phyloP scores from a whole-genome alignment of 495 filamentous ascomycete species.

The Aspergillus conjunctus region DNA sequence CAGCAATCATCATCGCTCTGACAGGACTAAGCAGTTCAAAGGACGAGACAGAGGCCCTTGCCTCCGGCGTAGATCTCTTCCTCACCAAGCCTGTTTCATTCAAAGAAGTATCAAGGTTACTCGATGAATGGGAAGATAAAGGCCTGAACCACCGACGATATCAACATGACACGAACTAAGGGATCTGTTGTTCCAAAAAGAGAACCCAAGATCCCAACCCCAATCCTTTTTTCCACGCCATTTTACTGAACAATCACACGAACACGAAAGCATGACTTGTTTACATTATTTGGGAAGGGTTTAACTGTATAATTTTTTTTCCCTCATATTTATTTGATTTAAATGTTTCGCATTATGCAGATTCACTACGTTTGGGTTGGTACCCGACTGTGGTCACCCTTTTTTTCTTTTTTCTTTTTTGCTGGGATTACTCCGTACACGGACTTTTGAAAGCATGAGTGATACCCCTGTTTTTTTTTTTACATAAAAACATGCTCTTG shows the following conservation, averaged over 20 bases:
- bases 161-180: not conserved
- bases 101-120: constrained; percentile 48
- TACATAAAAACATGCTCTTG: not conserved
- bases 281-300: not conserved
- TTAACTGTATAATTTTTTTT: not conserved
- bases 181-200: no score
- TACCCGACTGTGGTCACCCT: not conserved
- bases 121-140: constrained; percentile 51
- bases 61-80: constrained; percentile 70
- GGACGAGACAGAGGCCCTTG: constrained; percentile 67
- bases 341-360: not conserved
- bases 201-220: no score
- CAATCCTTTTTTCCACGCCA: not conserved
- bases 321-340: no score
- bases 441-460: constrained; percentile 19
- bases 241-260: not conserved
- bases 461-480: constrained; percentile 21
- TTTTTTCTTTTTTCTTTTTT: constrained; percentile 1
- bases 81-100: constrained; percentile 71
- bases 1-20: constrained; percentile 66
- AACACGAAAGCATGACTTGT: not conserved
- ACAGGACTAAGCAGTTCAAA: constrained; percentile 66
- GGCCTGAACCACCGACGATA: constrained; percentile 12
- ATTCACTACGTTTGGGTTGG: not conserved
- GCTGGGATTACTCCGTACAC: constrained; percentile 25